Base-by-base conservation (phyloP, 106 monocot species). In the Allium cepa region DNA sequence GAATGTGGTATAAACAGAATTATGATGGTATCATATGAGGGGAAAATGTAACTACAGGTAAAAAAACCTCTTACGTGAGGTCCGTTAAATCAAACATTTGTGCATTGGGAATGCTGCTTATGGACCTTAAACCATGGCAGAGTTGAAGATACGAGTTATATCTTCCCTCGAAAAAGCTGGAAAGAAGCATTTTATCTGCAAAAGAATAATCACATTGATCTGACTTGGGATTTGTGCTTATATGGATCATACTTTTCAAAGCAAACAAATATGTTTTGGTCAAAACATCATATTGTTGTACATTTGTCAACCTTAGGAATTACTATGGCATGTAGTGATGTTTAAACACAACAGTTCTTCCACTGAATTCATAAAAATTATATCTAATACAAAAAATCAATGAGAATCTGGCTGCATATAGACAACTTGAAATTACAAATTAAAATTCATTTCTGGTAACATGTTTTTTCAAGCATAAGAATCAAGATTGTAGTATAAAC, bases 21-120 rank as follows among this genome's bases (percentile, higher is more conserved):
- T 26, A 28, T 8, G 46, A 28, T 36, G 10, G 13, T 28, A 11
- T 26, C 60, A 12, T 62, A 45, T 4, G 45, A 13, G 9, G 8
- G 2, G 7, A 22, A 28, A 28, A 28, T 62, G 61, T 36, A 5
- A 36, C 36, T 5, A 55, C 0, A 15, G 53, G 15, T 15, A 8
- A 59, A 59, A 59, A 17, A 9, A 68, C 45, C 65, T 72, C 93
- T 93, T 86, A 93, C 93, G 93, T 93, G 64, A 93, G 74, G 68
- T 93, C 93, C 60, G 93, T 93, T 71, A 93, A 84, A 61, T 89
- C 81, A 60, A 89, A 68, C 72, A 78, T 80, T 14, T 26, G 57
- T 47, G 72, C 58, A 67, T 60, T 69, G 59, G 70, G 69, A 68
- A 63, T 71, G 71, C 74, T 75, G 71, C 68, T 81, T 50, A 77